These are phyloP conservation scores for Daedaleopsis nitida DNA, from an alignment of 768 basidiomycete species.

Conservation along the genomic window DNA sequence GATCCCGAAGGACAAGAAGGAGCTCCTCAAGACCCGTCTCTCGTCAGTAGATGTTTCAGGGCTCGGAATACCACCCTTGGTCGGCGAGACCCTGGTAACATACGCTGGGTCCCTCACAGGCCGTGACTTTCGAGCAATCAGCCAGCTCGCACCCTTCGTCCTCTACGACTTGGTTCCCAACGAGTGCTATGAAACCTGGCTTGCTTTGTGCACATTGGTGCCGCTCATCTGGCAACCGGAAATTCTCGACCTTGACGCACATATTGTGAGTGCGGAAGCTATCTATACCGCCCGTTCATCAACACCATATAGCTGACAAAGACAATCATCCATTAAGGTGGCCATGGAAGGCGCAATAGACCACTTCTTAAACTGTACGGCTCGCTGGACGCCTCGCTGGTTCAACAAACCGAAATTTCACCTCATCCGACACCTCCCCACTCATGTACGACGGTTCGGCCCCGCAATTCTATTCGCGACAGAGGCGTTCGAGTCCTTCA, in stretches of 20 bases:
- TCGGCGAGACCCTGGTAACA: conserved; percentile 37
- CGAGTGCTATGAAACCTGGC: conserved; percentile 34
- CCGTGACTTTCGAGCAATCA: conserved; percentile 31
- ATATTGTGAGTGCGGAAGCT: conserved; percentile 37
- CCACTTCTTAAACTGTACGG: conserved; percentile 22
- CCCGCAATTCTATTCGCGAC: conserved; percentile 26
- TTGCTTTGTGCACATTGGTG: conserved; percentile 33
- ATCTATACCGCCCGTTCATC: too few species aligned
- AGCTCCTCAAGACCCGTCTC: conserved; percentile 30
- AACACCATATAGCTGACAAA: too few species aligned
- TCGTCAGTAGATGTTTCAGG: conserved; percentile 35
- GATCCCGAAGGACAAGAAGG: conserved; percentile 24
- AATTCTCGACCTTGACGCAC: conserved; percentile 27
- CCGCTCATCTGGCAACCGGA: conserved; percentile 43
- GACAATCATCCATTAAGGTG: too few species aligned
- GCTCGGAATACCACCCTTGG: conserved; percentile 33
- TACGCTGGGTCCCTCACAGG: conserved; percentile 42
- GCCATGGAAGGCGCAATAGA: conserved; percentile 14
- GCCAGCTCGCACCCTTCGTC: conserved; percentile 40
- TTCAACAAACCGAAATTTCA: conserved; percentile 33
- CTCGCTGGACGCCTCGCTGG: conserved; percentile 22
- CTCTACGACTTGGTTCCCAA: conserved; percentile 38
- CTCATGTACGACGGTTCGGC: conserved; percentile 27
- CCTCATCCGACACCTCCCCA: conserved; percentile 26
- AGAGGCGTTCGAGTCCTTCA: conserved; percentile 30